phyloP scores from a whole-genome alignment of 108 stramenopile genomes.

The Licmophora abbreviata region DNA sequence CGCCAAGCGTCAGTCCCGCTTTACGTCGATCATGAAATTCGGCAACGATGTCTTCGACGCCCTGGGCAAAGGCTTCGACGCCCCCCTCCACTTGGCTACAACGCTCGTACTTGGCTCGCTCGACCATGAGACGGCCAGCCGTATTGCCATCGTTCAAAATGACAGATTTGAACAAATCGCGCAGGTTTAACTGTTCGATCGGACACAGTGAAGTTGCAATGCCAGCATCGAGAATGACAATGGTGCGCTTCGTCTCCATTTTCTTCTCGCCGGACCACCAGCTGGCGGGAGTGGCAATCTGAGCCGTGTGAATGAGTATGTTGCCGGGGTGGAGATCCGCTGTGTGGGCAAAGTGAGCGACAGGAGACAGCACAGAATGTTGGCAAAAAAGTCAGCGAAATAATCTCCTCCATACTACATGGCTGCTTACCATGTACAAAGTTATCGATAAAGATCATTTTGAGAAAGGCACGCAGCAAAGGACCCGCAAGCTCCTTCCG shows the following conservation, averaged over 20 bases:
- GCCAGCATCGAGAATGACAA: slow-evolving; percentile 85
- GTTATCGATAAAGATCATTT: slow-evolving; percentile 83
- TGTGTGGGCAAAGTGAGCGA: slow-evolving; percentile 31
- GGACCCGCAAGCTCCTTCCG: slow-evolving; percentile 62
- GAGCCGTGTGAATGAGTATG: slow-evolving; percentile 23
- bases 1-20: slow-evolving; percentile 78
- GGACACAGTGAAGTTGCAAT: slow-evolving; percentile 62
- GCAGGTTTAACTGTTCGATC: slow-evolving; percentile 65
- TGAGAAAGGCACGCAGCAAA: slow-evolving; percentile 76
- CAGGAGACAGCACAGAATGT: background rate
- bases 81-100: slow-evolving; percentile 76
- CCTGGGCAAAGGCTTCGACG: slow-evolving; percentile 70
- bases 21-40: slow-evolving; percentile 83
- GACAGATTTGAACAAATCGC: slow-evolving; percentile 77
- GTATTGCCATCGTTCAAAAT: slow-evolving; percentile 74
- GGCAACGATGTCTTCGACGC: slow-evolving; percentile 64
- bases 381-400: background rate
- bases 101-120: slow-evolving; percentile 76
- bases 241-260: slow-evolving; percentile 24
- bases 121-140: slow-evolving; percentile 84
- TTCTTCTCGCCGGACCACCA: slow-evolving; percentile 3
- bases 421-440: slow-evolving; percentile 32
- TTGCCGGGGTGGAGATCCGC: slow-evolving; percentile 85
- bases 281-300: too few species aligned
- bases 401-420: background rate